phyloP scores from a whole-genome alignment of 2,329 filamentous ascomycete genomes.

The Emericellopsis atlantica region DNA sequence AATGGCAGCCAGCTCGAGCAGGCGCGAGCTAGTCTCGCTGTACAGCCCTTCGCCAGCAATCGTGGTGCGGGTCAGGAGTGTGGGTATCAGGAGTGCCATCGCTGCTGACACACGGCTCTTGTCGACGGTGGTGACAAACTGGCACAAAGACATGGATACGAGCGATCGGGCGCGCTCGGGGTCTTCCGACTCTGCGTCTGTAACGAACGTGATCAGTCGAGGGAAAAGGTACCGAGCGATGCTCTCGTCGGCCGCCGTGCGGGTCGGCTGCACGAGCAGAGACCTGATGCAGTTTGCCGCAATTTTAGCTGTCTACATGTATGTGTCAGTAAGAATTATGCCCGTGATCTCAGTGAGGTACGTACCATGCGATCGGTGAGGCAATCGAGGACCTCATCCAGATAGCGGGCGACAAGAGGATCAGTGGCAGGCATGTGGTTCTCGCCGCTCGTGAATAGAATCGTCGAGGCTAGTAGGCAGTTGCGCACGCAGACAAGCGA shows the following conservation, averaged over 20 bases:
- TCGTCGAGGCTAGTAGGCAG: conserved; percentile 73
- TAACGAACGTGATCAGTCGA: conserved; percentile 63
- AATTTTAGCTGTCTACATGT: conserved; percentile 62
- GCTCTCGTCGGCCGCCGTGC: conserved; percentile 54
- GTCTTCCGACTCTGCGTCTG: conserved; percentile 59
- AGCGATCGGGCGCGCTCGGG: conserved; percentile 62
- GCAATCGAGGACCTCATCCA: conserved; percentile 76
- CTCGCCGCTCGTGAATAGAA: conserved; percentile 72
- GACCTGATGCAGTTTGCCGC: conserved; percentile 84
- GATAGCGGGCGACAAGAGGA: conserved; percentile 58
- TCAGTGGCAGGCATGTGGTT: conserved; percentile 65
- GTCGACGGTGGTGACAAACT: conserved; percentile 46
- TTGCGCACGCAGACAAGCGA: conserved; percentile 89
- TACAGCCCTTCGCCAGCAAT: conserved; percentile 46
- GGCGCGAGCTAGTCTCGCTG: conserved; percentile 58
- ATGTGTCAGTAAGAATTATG: background rate
- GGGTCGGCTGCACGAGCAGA: conserved; percentile 55
- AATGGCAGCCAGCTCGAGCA: conserved; percentile 70
- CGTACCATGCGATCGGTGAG: conserved; percentile 66
- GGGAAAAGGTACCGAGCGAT: conserved; percentile 67
- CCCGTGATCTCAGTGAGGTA: background rate
- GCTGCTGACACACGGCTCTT: conserved; percentile 40
- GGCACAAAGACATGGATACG: conserved; percentile 61
- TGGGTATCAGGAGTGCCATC: conserved; percentile 65
- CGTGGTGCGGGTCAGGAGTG: conserved; percentile 60